A percentile compares a stretch with the other conserved stretches of the same genome.
These are phyloP conservation scores for Backusella macrospora DNA, from an alignment of 192 early-diverging fungal genomes.

Conservation along the genomic window DNA sequence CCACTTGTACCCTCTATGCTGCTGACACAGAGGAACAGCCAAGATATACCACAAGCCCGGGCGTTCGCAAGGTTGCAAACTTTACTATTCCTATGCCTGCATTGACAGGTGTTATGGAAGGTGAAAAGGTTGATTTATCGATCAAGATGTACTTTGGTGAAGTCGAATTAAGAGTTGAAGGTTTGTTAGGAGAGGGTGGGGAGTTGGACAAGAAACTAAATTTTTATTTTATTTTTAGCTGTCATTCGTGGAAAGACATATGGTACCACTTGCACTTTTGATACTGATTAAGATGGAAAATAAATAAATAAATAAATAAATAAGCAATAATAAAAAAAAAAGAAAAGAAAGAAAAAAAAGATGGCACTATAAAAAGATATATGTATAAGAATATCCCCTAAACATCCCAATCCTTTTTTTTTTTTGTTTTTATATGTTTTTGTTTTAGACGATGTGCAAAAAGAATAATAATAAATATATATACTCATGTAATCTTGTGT, in stretches of 20 bases:
- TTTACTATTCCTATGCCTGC: conserved; percentile 48
- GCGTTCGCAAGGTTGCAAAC: conserved; percentile 45
- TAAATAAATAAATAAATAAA: conserved; percentile 15
- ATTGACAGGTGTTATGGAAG: conserved; percentile 41
- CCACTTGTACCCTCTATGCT: conserved; percentile 45
- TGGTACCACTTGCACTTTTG: conserved; percentile 45
- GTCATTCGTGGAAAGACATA: conserved; percentile 48
- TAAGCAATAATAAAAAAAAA: neutral
- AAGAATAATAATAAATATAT: too few species aligned
- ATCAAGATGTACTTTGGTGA: conserved; percentile 52
- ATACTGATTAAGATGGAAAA: conserved; percentile 32
- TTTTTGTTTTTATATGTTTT: too few species aligned
- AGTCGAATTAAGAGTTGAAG: conserved; percentile 45
- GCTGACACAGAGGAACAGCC: conserved; percentile 44
- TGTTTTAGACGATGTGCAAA: too few species aligned
- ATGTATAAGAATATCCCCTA: neutral
- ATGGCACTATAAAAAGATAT: neutral
- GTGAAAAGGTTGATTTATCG: conserved; percentile 41
- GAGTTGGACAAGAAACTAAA: neutral
- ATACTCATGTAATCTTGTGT: too few species aligned
- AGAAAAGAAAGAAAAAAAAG: neutral
- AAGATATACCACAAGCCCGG: conserved; percentile 41
- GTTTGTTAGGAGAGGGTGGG: neutral
- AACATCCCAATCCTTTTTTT: too few species aligned
- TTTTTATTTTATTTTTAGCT: conserved; percentile 24